A percentile compares a stretch with the other conserved stretches of the same genome.
These are phyloP conservation scores for Metarhizium robertsii DNA, from an alignment of 2,329 filamentous ascomycete genomes.

Conservation along the genomic window DNA sequence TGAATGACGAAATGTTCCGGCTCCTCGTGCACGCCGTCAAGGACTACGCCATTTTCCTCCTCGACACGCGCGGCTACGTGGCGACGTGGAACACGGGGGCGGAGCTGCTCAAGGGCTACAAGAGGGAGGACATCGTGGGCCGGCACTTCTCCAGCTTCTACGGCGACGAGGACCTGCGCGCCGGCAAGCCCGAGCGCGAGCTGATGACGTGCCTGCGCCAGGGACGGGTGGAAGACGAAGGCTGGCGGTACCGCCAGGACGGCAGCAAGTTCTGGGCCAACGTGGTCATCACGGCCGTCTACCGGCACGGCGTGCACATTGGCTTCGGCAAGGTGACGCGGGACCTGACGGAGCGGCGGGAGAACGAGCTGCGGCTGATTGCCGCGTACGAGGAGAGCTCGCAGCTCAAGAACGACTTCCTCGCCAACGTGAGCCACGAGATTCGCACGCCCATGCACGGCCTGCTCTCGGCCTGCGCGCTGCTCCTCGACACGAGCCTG, in stretches of 20 bases:
- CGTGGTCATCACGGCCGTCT: slow-evolving; percentile 48
- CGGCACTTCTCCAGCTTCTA: slow-evolving; percentile 51
- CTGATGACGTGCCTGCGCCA: slow-evolving; percentile 43
- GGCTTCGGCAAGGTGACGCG: slow-evolving; percentile 52
- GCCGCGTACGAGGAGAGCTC: slow-evolving; percentile 52
- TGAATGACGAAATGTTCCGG: slow-evolving; percentile 46
- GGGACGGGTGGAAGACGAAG: slow-evolving; percentile 48
- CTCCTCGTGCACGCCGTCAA: slow-evolving; percentile 52
- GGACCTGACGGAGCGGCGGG: slow-evolving; percentile 46
- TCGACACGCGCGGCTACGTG: slow-evolving; percentile 45
- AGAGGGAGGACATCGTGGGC: slow-evolving; percentile 43
- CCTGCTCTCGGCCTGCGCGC: slow-evolving; percentile 48
- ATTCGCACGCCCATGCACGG: slow-evolving; percentile 57
- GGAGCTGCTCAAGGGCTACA: slow-evolving; percentile 46
- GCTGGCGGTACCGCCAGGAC: slow-evolving; percentile 50
- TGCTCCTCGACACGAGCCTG: slow-evolving; percentile 46
- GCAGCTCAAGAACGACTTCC: slow-evolving; percentile 51
- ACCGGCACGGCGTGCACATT: slow-evolving; percentile 40
- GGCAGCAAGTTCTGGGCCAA: slow-evolving; percentile 52
- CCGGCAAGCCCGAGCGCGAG: slow-evolving; percentile 40
- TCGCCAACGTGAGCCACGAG: slow-evolving; percentile 56
- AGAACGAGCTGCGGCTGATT: slow-evolving; percentile 44
- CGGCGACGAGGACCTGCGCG: slow-evolving; percentile 36
- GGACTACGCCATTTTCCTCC: slow-evolving; percentile 55
- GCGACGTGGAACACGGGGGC: slow-evolving; percentile 50